phyloP scores from a whole-genome alignment of 331 rosid genomes.

The Quercus phellos region DNA sequence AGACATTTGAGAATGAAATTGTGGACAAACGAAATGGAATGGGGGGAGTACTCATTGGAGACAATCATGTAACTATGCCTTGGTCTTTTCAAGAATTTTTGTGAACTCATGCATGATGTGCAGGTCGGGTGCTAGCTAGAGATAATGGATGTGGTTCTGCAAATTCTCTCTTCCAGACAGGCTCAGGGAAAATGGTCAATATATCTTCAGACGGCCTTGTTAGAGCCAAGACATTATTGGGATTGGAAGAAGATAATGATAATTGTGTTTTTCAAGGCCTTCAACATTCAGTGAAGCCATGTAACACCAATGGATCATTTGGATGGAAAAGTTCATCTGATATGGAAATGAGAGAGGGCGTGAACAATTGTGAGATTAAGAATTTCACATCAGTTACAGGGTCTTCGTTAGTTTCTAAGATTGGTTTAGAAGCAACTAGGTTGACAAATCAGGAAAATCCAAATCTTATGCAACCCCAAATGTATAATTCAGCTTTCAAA shows the following conservation, averaged over 20 bases:
- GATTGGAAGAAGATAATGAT: constrained; percentile 34
- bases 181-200: constrained; percentile 65
- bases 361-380: constrained; percentile 13
- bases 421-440: constrained; percentile 13
- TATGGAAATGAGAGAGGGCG: constrained; percentile 19
- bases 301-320: background rate
- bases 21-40: too few relatives aligned
- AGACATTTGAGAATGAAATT: too few relatives aligned
- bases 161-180: constrained; percentile 71
- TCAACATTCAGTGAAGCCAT: constrained; percentile 11
- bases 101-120: constrained; percentile 6
- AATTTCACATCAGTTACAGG: constrained; percentile 15
- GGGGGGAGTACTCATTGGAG: background rate
- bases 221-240: constrained; percentile 70
- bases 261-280: constrained; percentile 29
- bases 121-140: constrained; percentile 39
- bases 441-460: constrained; percentile 28
- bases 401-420: constrained; percentile 17
- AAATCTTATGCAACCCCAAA: constrained; percentile 17
- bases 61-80: background rate
- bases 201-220: constrained; percentile 59
- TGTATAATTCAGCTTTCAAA: constrained; percentile 22
- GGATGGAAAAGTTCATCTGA: constrained; percentile 9
- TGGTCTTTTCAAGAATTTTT: background rate
- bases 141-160: constrained; percentile 34